Base-by-base conservation (phyloP, 495 filamentous ascomycete species). In the Neurospora sublineolata region DNA sequence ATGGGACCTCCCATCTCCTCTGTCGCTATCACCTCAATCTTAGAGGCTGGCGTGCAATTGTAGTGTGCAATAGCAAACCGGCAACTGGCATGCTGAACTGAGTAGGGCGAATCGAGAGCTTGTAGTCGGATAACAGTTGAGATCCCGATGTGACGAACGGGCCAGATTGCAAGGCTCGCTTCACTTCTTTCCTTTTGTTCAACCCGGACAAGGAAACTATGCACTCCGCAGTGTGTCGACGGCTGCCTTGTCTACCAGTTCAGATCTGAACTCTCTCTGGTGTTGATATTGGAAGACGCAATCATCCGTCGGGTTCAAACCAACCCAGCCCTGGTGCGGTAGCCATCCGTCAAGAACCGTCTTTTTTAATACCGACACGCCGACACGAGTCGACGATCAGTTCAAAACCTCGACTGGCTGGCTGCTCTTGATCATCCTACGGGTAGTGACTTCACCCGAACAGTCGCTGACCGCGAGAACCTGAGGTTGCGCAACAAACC, bases 401-500 rank as follows among this genome's bases (percentile, higher is more conserved):
- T 60, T 60, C 27, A 30, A 23, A 23, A 12, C 44, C 6, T 60
- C 14, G 52, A 60, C 23, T 60, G 5, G 52, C 23, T 30, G 52
- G 11, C 27, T 30, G 27, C 52, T 30, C 23, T 60, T 27, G 12
- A 18, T 64, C 18, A 5, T 64, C 18, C 27, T 14, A 7, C 27
- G 52, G 52, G 52, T 33, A 64, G 3, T 64, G 52, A 64, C 52
- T 64, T 64, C 12, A 30, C 12, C 5, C 6, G 14, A 36, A 12
- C 5, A 64, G 0, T 7, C 5, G 14, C 4, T 64, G 27, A 33
- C 27, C 27, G 52, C 27, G 52, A 64, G 27, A 18, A 64, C 52
- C 14, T 64, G 52, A 27, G 23, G 52, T 64, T 18, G 20, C 68
- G 72, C 67, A 71, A 75, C 41, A 70, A 70, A 70, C 39, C 41